Evolutionary conservation across 2,329 filamentous ascomycete species (phyloP), one percentile per base, ranked within the genome.

Genomic region (Clarireedia monteithiana): DNA sequence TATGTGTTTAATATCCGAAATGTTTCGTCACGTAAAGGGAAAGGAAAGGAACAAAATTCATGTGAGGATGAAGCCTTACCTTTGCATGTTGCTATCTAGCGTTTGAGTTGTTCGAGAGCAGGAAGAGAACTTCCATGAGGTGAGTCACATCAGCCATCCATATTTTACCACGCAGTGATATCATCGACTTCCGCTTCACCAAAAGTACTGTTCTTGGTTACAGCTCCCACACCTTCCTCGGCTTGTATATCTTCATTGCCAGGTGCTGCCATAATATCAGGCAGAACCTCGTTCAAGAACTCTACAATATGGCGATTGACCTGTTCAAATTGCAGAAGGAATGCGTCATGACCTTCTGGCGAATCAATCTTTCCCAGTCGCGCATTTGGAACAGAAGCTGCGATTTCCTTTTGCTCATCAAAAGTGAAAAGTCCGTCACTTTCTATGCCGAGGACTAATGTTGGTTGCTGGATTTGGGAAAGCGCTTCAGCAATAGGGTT

Each of bases 391-490:
- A 97, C 90, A 58, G 87, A 83, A 38, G 84, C 81, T 0, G 92
- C 94, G 53, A 99, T 76, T 73, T 97, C 91, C 70, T 96, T 79
- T 74, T 99, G 94, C 74, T 99, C 94, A 5, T 91, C 91, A 71
- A 96, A 97, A 0, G 92, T 97, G 71, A 99, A 99, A 1, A 99
- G 81, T 0, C 94, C 94, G 66, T 99, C 94, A 53, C 86, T 92
- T 72, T 97, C 89, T 58, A 99, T 99, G 3, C 94, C 94, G 1
- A 99, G 79, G 1, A 99, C 89, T 6, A 99, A 77, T 0, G 89
- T 86, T 0, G 94, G 94, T 71, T 99, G 94, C 68, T 91, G 77
- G 56, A 99, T 94, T 68, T 89, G 74, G 0, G 81, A 82, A 4
- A 99, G 77, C 0, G 92, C 92, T 58, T 89, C 83, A 26, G 81